Percentiles rank a stretch among this genome's conserved stretches.
These are phyloP conservation scores for Eleusine indica DNA, from an alignment of 176 grass and related monocot species.

Conservation along the genomic window DNA sequence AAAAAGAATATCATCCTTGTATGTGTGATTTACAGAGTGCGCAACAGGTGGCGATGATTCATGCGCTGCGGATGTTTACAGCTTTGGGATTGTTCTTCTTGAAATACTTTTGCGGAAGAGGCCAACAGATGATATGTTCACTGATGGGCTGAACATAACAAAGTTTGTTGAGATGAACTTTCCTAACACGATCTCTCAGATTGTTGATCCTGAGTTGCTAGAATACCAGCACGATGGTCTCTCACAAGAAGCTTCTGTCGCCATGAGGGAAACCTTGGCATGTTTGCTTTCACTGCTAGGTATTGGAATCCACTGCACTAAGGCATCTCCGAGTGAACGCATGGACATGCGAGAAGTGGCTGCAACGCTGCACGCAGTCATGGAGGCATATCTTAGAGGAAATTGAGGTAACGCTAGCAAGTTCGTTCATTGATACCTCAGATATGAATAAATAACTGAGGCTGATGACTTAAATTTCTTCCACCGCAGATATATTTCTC, in stretches of 20 bases:
- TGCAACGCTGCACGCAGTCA: constrained; percentile 23
- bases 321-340: constrained; percentile 5
- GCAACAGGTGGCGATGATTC: neutral
- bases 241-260: neutral
- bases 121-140: constrained; percentile 35
- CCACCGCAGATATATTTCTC: too few species aligned
- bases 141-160: constrained; percentile 25
- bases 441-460: too few species aligned
- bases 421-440: neutral
- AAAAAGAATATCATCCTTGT: neutral
- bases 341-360: constrained; percentile 30
- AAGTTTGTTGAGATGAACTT: constrained; percentile 40
- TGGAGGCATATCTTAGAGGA: constrained; percentile 6
- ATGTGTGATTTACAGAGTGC: constrained; percentile 1
- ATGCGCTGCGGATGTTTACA: constrained; percentile 9
- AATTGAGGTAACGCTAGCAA: neutral
- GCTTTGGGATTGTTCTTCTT: constrained; percentile 18
- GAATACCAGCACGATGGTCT: neutral
- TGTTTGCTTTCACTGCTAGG: constrained; percentile 24
- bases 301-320: constrained; percentile 14
- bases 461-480: too few species aligned
- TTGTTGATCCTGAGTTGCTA: constrained; percentile 36
- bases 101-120: constrained; percentile 28
- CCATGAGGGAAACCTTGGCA: neutral
- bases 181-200: constrained; percentile 16